Base-by-base conservation (phyloP, 371 early-diverging fungal genomes). In the Syncephalastrum contaminatum region DNA sequence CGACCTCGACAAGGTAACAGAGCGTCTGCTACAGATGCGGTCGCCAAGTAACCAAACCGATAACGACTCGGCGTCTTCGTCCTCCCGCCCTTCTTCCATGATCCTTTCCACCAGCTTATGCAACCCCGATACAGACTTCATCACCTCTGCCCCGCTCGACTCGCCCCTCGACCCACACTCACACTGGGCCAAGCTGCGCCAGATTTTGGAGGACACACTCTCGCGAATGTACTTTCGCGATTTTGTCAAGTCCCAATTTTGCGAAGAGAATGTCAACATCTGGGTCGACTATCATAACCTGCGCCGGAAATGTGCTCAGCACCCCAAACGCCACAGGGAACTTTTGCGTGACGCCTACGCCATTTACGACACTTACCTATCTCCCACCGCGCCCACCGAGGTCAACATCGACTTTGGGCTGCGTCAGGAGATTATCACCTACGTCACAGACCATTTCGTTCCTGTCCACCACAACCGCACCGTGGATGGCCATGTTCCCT, bases 201-300 rank as follows among this genome's bases (percentile, higher is more conserved):
- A 77, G 30, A 90, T 90, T 47, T 70, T 90, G 1, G 78, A 77
- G 19, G 82, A 75, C 52, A 59, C 75, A 1, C 69, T 69, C 8
- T 66, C 87, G 3, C 77, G 85, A 8, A 76, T 81, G 30, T 71
- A 83, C 7, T 88, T 87, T 64, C 80, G 83, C 48, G 79, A 75
- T 41, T 88, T 85, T 58, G 60, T 85, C 22, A 72, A 78, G 18
- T 77, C 83, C 21, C 84, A 87, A 53, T 83, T 84, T 39, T 62
- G 57, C 27, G 83, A 82, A 53, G 87, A 87, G 46, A 87, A 85
- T 51, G 63, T 82, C 54, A 64, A 78, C 24, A 84, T 85, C 48
- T 78, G 77, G 71, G 59, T 77, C 13, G 87, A 88, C 47, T 68
- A 73, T 56, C 67, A 60, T 49, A 62, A 71, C 24, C 39, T 81